A percentile compares a stretch with the other conserved stretches of the same genome.
phyloP scores from a whole-genome alignment of 257 asterid species.

The Apocynum venetum region DNA sequence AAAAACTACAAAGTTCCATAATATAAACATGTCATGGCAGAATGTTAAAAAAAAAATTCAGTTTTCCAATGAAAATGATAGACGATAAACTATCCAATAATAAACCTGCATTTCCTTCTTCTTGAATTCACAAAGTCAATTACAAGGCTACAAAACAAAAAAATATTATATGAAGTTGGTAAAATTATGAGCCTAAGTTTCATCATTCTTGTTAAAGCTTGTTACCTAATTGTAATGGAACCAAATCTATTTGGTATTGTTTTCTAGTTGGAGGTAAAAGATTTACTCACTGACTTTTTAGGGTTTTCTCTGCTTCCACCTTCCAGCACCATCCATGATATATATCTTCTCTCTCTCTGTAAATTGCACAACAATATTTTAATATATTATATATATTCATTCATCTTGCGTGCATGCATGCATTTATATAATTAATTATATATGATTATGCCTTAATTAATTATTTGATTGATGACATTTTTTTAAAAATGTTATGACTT shows the following conservation, averaged over 20 bases:
- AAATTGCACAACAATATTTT: background rate
- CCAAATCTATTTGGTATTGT: conserved; percentile 20
- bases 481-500: background rate
- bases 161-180: conserved; percentile 23
- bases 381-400: too few relatives aligned
- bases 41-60: background rate
- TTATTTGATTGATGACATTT: background rate
- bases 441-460: background rate
- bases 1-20: conserved; percentile 7
- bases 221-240: conserved; percentile 24
- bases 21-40: background rate
- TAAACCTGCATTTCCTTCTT: background rate
- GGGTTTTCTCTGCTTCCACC: conserved; percentile 5
- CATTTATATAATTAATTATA: background rate
- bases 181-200: conserved; percentile 22
- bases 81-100: conserved; percentile 1
- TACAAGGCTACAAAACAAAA: background rate
- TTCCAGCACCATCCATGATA: background rate
- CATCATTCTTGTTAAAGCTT: conserved; percentile 22
- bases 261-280: conserved; percentile 20
- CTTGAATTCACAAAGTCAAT: conserved; percentile 21
- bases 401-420: background rate
- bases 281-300: conserved; percentile 23
- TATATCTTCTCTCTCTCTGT: background rate
- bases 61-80: conserved; percentile 15